Conservation (phyloP, 1,284 basidiomycete genomes). For the Cystobasidium slooffiae region DNA sequence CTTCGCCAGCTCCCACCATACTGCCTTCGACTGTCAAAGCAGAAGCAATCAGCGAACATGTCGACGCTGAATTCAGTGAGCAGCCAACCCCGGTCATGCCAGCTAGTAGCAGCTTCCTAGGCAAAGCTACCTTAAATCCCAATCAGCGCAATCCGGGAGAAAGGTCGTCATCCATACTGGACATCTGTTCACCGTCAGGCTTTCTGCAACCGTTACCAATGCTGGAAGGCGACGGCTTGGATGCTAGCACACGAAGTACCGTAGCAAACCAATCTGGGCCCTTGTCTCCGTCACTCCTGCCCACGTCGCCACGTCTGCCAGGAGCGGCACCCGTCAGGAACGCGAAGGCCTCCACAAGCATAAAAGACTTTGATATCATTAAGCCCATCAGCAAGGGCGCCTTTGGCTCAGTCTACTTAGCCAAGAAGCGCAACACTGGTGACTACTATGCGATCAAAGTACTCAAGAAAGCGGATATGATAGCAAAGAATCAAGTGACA, state of each 20-base stretch:
- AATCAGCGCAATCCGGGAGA: not conserved
- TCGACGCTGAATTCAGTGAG: not conserved
- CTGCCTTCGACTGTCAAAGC: not conserved
- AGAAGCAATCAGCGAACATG: too few relatives aligned
- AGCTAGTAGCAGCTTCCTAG: slow-evolving; percentile 1
- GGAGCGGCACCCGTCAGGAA: slow-evolving; percentile 7
- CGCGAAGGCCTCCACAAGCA: slow-evolving; percentile 73
- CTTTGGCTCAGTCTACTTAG: slow-evolving; percentile 96
- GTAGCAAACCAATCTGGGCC: not conserved
- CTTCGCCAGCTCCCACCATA: slow-evolving; percentile 33
- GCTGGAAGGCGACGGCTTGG: not conserved
- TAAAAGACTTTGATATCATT: slow-evolving; percentile 99
- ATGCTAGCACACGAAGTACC: not conserved
- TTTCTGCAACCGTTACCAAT: slow-evolving; percentile 24
- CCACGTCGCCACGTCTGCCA: slow-evolving; percentile 20
- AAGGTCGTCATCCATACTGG: slow-evolving; percentile 6
- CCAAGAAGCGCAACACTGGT: slow-evolving; percentile 96
- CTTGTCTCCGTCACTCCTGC: slow-evolving; percentile 3
- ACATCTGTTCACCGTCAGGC: slow-evolving; percentile 16
- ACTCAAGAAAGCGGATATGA: slow-evolving; percentile 99
- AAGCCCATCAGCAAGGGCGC: slow-evolving; percentile 99
- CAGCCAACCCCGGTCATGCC: slow-evolving; percentile 27
- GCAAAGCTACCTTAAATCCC: not conserved
- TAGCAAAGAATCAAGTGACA: slow-evolving; percentile 99
- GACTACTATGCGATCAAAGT: slow-evolving; percentile 99